Conservation (phyloP, 768 basidiomycete genomes). For the Auriscalpium microsporum region DNA sequence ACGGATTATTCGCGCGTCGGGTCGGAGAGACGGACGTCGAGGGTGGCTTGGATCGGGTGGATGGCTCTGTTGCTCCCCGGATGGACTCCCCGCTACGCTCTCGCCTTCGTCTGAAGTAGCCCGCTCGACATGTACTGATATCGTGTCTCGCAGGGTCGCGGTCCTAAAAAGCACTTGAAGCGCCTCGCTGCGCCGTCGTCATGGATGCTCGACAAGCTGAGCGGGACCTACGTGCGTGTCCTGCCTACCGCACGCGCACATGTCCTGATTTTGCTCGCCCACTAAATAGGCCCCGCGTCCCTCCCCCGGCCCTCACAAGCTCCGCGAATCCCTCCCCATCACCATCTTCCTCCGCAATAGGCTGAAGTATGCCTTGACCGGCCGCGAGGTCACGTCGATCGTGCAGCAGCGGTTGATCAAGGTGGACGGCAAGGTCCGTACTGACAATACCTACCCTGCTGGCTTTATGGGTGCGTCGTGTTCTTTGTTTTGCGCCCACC, state of each 20-base stretch:
- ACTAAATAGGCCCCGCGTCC: slow-evolving; percentile 77
- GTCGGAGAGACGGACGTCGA: slow-evolving; percentile 1
- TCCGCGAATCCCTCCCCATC: slow-evolving; percentile 95
- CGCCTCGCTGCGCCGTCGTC: slow-evolving; percentile 93
- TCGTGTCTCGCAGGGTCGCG: slow-evolving; percentile 63
- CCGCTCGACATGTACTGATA: slow-evolving; percentile 13
- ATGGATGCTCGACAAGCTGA: slow-evolving; percentile 99
- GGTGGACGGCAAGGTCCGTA: slow-evolving; percentile 98
- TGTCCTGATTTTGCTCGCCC: not conserved
- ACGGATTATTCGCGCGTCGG: not conserved
- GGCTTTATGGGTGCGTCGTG: slow-evolving; percentile 85
- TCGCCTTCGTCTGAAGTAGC: slow-evolving; percentile 1
- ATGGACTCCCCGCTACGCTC: slow-evolving; percentile 6
- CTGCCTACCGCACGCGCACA: not conserved
- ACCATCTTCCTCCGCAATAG: slow-evolving; percentile 97
- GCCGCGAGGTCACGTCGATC: slow-evolving; percentile 91
- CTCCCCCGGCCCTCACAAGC: slow-evolving; percentile 98
- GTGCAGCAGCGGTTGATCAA: slow-evolving; percentile 96
- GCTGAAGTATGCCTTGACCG: slow-evolving; percentile 97
- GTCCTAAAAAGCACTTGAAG: slow-evolving; percentile 99
- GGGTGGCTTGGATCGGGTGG: slow-evolving; percentile 13
- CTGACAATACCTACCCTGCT: slow-evolving; percentile 92
- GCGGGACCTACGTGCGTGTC: slow-evolving; percentile 82
- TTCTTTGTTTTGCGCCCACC: not conserved
- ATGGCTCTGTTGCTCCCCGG: slow-evolving; percentile 16